Percentiles rank a stretch among this genome's conserved stretches.
Evolutionary conservation across 306 rosid species (phyloP).

Genomic region (Vigna radiata): DNA sequence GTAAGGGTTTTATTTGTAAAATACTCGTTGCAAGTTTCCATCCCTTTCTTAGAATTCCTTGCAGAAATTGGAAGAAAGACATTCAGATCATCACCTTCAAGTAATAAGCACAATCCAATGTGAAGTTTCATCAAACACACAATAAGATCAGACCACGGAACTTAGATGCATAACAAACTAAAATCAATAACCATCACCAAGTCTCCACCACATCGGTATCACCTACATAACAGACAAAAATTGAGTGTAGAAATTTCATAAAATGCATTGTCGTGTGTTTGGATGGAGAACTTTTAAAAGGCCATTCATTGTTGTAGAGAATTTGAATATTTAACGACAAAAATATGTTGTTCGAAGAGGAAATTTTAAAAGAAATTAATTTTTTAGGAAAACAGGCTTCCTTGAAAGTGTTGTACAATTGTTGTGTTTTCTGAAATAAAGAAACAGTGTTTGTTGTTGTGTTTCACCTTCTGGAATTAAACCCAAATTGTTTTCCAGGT

Average conservation of each 20-base stretch:
- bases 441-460: no score
- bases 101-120: constrained; percentile 42
- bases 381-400: no score
- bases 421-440: no score
- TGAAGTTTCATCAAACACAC: constrained; percentile 46
- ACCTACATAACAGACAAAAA: constrained; percentile 27
- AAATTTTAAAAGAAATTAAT: no score
- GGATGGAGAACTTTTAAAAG: no score
- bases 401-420: no score
- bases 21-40: constrained; percentile 45
- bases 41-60: constrained; percentile 48
- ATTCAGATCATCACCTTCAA: constrained; percentile 62
- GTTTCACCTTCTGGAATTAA: no score
- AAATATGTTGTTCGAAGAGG: no score
- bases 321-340: no score
- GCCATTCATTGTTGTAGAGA: no score
- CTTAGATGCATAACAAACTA: constrained; percentile 29
- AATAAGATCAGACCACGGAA: constrained; percentile 31
- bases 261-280: neutral
- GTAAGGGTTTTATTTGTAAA: constrained; percentile 34
- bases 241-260: constrained; percentile 15
- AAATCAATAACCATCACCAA: constrained; percentile 15
- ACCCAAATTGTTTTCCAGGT: no score
- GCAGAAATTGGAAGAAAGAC: constrained; percentile 66
- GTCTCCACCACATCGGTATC: constrained; percentile 1